These are phyloP conservation scores for Tuber umbilicatum DNA, from an alignment of 495 filamentous ascomycete species.

Conservation along the genomic window DNA sequence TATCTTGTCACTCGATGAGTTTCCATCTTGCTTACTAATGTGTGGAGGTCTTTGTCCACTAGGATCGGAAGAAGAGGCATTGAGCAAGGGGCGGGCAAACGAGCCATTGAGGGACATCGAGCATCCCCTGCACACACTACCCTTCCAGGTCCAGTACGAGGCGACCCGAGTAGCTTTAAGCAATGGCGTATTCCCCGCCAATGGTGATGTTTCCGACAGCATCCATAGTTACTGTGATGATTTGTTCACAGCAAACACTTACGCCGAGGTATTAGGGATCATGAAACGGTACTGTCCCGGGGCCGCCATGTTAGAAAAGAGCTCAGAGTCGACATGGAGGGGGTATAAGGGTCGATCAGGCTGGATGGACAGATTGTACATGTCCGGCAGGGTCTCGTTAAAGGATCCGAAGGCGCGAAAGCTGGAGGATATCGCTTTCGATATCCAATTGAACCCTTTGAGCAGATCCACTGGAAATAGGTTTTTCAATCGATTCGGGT, in stretches of 20 bases:
- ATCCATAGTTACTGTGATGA: constrained; percentile 20
- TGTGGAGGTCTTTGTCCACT: not conserved
- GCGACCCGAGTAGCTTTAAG: constrained; percentile 32
- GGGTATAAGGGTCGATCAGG: constrained; percentile 6
- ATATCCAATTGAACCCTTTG: constrained; percentile 29
- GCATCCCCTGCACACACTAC: constrained; percentile 23
- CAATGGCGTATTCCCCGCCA: not conserved
- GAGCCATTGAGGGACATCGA: not conserved
- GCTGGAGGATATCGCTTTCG: constrained; percentile 5
- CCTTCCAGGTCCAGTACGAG: constrained; percentile 29
- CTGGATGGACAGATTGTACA: constrained; percentile 24
- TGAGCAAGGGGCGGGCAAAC: not conserved
- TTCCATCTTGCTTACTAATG: not conserved
- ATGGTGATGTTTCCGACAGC: constrained; percentile 10
- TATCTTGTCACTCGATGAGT: not conserved
- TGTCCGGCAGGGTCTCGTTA: constrained; percentile 15
- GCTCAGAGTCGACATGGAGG: constrained; percentile 19
- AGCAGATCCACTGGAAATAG: constrained; percentile 13
- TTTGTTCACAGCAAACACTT: constrained; percentile 23
- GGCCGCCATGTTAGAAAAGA: constrained; percentile 6
- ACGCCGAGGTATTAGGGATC: constrained; percentile 21
- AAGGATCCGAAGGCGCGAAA: not conserved
- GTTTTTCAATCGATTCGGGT: constrained; percentile 37
- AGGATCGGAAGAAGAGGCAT: not conserved
- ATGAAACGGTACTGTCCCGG: constrained; percentile 16